phyloP scores from a whole-genome alignment of 23 red algal genomes.

The Agarophyton chilense region DNA sequence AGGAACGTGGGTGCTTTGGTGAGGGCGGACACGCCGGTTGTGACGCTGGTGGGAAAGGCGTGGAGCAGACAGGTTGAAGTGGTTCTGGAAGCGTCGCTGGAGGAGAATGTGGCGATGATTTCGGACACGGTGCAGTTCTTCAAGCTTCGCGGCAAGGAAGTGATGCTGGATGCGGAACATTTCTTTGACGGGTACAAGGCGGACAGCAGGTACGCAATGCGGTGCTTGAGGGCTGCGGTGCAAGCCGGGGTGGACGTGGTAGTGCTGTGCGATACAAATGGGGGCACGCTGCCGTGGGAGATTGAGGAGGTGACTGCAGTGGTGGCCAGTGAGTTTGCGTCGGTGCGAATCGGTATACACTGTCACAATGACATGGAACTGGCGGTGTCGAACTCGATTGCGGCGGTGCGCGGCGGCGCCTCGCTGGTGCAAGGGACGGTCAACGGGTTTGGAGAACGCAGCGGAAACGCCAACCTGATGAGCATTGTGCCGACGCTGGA shows the following conservation, averaged over 20 bases:
- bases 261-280: constrained; percentile 99
- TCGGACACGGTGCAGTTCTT: constrained; percentile 81
- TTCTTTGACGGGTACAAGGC: constrained; percentile 96
- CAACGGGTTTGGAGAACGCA: constrained; percentile 98
- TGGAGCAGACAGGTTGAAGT: constrained; percentile 82
- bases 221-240: constrained; percentile 77
- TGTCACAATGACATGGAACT: constrained; percentile 99
- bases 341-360: constrained; percentile 83
- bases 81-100: constrained; percentile 79
- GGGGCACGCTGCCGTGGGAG: constrained; percentile 89
- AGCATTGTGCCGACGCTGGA: constrained; percentile 91
- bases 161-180: constrained; percentile 99
- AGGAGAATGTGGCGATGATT: constrained; percentile 98
- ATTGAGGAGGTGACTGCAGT: constrained; percentile 58
- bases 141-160: constrained; percentile 61
- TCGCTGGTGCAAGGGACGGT: constrained; percentile 88
- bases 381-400: constrained; percentile 93
- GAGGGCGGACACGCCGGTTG: constrained; percentile 71
- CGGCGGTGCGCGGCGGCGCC: constrained; percentile 89
- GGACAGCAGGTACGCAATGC: constrained; percentile 71
- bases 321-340: constrained; percentile 62
- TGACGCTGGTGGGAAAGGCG: constrained; percentile 96
- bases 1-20: constrained; percentile 73
- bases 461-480: constrained; percentile 96
- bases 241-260: constrained; percentile 85